Conservation (phyloP, 768 basidiomycete genomes). For the Coprinopsis sp. region DNA sequence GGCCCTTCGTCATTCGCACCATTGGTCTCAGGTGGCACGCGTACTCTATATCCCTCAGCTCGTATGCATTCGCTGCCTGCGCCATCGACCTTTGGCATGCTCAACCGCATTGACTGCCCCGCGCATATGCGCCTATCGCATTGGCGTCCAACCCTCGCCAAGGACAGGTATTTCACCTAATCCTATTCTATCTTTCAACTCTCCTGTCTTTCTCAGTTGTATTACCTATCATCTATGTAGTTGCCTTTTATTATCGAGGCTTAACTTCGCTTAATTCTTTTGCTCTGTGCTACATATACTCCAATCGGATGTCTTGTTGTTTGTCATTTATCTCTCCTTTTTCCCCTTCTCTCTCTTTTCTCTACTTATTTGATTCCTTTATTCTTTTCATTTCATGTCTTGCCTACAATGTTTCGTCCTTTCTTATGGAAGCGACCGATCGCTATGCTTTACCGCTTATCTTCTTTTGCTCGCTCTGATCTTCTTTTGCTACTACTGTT, state of each 20-base stretch:
- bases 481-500: slow-evolving; percentile 9
- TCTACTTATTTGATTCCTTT: background rate
- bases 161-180: background rate
- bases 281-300: slow-evolving; percentile 1
- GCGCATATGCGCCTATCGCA: background rate
- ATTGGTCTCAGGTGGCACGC: too few relatives aligned
- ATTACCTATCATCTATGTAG: slow-evolving; percentile 1
- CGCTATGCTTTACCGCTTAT: slow-evolving; percentile 6
- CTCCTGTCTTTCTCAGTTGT: background rate
- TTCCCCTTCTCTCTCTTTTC: background rate
- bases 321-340: slow-evolving; percentile 1
- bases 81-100: background rate
- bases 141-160: background rate
- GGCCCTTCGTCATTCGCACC: slow-evolving; percentile 9
- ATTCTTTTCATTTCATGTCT: background rate
- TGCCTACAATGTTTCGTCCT: slow-evolving; percentile 7
- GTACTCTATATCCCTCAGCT: background rate
- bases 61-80: background rate
- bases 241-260: background rate
- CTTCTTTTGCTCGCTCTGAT: background rate
- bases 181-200: slow-evolving; percentile 4
- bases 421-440: background rate
- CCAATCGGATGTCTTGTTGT: slow-evolving; percentile 3
- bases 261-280: slow-evolving; percentile 3
- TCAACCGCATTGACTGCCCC: background rate